These are phyloP conservation scores for Spiromastix sp. DNA, from an alignment of 2,329 filamentous ascomycete genomes.

Conservation along the genomic window DNA sequence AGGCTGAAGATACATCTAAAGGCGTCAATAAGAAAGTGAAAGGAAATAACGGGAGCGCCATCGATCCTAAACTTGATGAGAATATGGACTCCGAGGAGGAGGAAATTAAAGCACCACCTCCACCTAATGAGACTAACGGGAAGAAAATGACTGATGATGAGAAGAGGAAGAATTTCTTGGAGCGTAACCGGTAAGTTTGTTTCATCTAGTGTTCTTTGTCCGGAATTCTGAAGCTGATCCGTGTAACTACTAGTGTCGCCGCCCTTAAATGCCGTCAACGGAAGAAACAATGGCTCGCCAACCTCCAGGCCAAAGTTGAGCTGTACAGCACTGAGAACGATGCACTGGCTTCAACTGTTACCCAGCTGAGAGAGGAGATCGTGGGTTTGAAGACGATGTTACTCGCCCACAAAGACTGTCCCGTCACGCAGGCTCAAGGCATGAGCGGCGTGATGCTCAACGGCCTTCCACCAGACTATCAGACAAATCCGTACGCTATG, in stretches of 20 bases:
- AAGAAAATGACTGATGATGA: slow-evolving; percentile 97
- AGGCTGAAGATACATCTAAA: slow-evolving; percentile 65
- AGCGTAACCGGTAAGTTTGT: slow-evolving; percentile 89
- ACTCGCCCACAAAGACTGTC: slow-evolving; percentile 91
- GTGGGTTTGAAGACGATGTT: slow-evolving; percentile 89
- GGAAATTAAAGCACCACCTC: slow-evolving; percentile 46
- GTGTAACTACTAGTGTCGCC: slow-evolving; percentile 56
- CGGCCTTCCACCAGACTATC: slow-evolving; percentile 26
- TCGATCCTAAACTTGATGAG: slow-evolving; percentile 32
- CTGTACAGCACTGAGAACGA: slow-evolving; percentile 89
- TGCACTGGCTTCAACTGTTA: slow-evolving; percentile 70
- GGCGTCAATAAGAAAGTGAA: slow-evolving; percentile 66
- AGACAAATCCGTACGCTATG: slow-evolving; percentile 34
- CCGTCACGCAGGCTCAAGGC: slow-evolving; percentile 79
- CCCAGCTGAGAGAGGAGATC: slow-evolving; percentile 78
- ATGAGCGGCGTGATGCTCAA: slow-evolving; percentile 35
- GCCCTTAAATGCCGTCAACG: slow-evolving; percentile 93
- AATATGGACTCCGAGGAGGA: slow-evolving; percentile 44
- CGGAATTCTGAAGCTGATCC: no score
- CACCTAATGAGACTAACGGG: slow-evolving; percentile 38
- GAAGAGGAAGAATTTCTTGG: slow-evolving; percentile 95
- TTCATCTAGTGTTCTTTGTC: no score
- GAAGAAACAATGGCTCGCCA: slow-evolving; percentile 98
- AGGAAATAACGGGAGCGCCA: slow-evolving; percentile 37
- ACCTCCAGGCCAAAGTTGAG: slow-evolving; percentile 89